Base-by-base conservation (phyloP, 352 stramenopile species). In the Globisporangium orthogonon region DNA sequence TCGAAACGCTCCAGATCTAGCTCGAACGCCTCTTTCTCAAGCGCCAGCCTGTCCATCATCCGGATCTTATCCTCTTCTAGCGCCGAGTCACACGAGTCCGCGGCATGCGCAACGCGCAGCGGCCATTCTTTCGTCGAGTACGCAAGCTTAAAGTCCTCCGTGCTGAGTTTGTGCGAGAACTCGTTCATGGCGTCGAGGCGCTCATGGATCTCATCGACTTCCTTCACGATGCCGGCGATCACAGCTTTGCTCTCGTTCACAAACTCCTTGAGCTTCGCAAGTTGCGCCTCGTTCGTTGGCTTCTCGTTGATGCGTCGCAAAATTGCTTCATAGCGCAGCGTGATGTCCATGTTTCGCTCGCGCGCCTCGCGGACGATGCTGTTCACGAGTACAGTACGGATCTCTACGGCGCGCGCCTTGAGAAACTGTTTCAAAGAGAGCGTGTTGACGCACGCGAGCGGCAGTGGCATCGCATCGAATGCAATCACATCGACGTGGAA, bases 21-120 rank as follows among this genome's bases (percentile, higher is more conserved):
- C 51, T 94, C 83, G 45, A 95, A 94, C 1, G 75, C 69, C 39
- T 95, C 88, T 62, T 98, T 98, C 63, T 98, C 89, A 2, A 97
- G 65, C 28, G 87, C 80, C 18, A 97, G 70, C 17, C 86, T 88
- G 68, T 97, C 92, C 89, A 98, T 97, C 91, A 97, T 97, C 31
- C 87, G 78, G 39, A 96, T 81, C 54, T 97, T 97, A 61, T 97
- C 89, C 64, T 95, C 83, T 52, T 97, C 89, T 1, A 97, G 70
- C 15, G 86, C 86, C 6, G 87, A 91, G 53, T 97, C 87, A 49
- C 86, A 96, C 11, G 81, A 86, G 23, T 93, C 84, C 0, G 83
- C 84, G 3, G 87, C 84, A 10, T 89, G 70, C 0, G 89, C 79
- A 1, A 97, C 86, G 7, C 86, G 80, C 3, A 88, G 70, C 4